Percentiles rank a stretch among this genome's conserved stretches.
Conservation (phyloP, 2,329 filamentous ascomycete species). For the Aspergillus sp. region DNA sequence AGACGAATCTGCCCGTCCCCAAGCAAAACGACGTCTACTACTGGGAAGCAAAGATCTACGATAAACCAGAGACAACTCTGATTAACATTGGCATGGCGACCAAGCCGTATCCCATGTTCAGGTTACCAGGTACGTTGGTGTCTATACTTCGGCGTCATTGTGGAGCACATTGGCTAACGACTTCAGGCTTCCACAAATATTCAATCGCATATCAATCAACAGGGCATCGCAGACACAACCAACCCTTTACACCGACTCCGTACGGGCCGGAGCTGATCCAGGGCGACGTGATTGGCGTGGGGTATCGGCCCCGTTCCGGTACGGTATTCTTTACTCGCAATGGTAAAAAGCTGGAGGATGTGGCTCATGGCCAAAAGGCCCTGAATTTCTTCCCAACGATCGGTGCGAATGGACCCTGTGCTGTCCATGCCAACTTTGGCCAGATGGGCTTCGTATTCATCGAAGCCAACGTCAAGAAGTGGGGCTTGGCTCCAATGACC, state of each 20-base stretch:
- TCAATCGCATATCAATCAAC: conserved; percentile 86
- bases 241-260: conserved; percentile 69
- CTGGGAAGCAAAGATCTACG: conserved; percentile 98
- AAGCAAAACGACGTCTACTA: conserved; percentile 99
- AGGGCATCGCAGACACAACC: conserved; percentile 80
- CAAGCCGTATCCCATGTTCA: conserved; percentile 92
- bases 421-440: conserved; percentile 93
- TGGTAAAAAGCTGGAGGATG: conserved; percentile 92
- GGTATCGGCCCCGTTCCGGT: conserved; percentile 87
- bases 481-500: conserved; percentile 92
- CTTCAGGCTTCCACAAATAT: conserved; percentile 74
- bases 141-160: neutral
- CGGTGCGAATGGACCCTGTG: conserved; percentile 88
- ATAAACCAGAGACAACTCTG: conserved; percentile 81
- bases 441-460: conserved; percentile 98
- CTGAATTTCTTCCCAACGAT: conserved; percentile 97
- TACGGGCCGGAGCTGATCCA: conserved; percentile 83
- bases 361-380: conserved; percentile 81
- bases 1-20: conserved; percentile 90
- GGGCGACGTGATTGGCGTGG: conserved; percentile 91
- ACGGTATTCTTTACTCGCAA: conserved; percentile 98
- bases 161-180: conserved; percentile 6
- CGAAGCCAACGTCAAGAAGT: conserved; percentile 99
- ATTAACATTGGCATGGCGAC: conserved; percentile 91
- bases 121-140: conserved; percentile 66